Base-by-base conservation (phyloP, 805 yeast genomes). In the Brettanomyces custersianus region DNA sequence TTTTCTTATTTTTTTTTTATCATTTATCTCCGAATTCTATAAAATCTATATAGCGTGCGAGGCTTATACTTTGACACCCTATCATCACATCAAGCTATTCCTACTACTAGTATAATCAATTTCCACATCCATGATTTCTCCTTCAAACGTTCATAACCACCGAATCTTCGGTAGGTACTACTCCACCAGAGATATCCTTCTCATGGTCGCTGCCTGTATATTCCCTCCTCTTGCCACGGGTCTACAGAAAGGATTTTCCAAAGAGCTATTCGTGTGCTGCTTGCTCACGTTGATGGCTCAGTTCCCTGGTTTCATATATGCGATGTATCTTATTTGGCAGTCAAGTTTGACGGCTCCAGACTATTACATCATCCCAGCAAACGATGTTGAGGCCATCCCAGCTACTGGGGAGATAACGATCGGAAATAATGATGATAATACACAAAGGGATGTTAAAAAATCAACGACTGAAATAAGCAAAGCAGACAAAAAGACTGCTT, bases 201-300 rank as follows among this genome's bases (percentile, higher is more conserved):
- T 82, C 12, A 74, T 77, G 38, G 44, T 76, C 1, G 51, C 77
- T 6, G 78, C 85, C 3, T 66, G 80, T 34, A 63, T 81, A 34
- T 66, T 78, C 50, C 92, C 94, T 2, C 92, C 92, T 0, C 62
- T 81, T 10, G 83, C 88, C 0, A 87, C 82, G 9, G 57, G 76
- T 54, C 64, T 79, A 25, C 66, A 86, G 49, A 60, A 75, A 33
- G 92, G 92, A 1, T 36, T 74, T 45, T 63, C 80, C 3, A 50
- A 60, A 23, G 83, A 80, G 44, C 60, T 73, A 12, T 40, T 63
- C 22, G 52, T 71, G 18, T 59, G 65, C 36, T 51, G 70, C 19
- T 32, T 66, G 20, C 59, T 72, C 31, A 66, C 69, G 30, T 31
- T 68, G 19, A 51, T 71, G 23, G 75, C 74, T 2, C 72, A 68